Evolutionary conservation across 768 basidiomycete species (phyloP).

Genomic region (Grammothele lineata): DNA sequence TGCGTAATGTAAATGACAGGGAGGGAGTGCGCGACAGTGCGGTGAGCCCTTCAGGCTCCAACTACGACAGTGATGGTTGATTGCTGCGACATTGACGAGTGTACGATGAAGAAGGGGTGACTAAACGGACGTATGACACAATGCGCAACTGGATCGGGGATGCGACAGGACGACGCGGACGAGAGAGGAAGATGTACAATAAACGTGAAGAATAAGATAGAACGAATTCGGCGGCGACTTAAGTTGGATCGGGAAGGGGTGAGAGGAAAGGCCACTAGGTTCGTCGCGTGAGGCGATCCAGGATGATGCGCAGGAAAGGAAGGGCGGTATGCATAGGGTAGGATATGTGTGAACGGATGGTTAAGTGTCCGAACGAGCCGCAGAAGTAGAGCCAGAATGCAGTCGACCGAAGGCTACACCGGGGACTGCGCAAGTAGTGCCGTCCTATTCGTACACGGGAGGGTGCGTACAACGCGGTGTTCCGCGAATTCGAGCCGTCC

Average conservation of each 20-base stretch:
- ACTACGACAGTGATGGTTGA: conserved; percentile 38
- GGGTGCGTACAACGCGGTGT: conserved; percentile 19
- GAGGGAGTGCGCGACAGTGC: conserved; percentile 17
- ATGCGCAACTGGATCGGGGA: conserved; percentile 21
- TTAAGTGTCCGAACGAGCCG: conserved; percentile 24
- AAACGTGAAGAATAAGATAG: conserved; percentile 82
- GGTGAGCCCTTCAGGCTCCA: conserved; percentile 28
- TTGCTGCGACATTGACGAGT: conserved; percentile 44
- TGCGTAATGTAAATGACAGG: conserved; percentile 22
- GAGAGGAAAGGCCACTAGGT: conserved; percentile 36
- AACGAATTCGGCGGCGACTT: conserved; percentile 49
- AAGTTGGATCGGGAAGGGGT: conserved; percentile 22
- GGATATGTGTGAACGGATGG: conserved; percentile 40
- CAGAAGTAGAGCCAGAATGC: conserved; percentile 22
- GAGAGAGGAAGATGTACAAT: conserved; percentile 42
- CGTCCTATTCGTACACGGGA: conserved; percentile 26
- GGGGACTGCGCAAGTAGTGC: conserved; percentile 16
- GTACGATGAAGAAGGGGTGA: conserved; percentile 14
- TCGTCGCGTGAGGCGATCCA: conserved; percentile 39
- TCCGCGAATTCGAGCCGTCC: conserved; percentile 14
- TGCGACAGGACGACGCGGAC: conserved; percentile 12
- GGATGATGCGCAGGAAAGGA: conserved; percentile 17
- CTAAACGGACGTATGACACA: conserved; percentile 22
- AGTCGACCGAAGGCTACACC: conserved; percentile 19
- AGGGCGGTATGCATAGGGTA: conserved; percentile 34